phyloP scores from a whole-genome alignment of 306 rosid genomes.

The Glycine tomentella region DNA sequence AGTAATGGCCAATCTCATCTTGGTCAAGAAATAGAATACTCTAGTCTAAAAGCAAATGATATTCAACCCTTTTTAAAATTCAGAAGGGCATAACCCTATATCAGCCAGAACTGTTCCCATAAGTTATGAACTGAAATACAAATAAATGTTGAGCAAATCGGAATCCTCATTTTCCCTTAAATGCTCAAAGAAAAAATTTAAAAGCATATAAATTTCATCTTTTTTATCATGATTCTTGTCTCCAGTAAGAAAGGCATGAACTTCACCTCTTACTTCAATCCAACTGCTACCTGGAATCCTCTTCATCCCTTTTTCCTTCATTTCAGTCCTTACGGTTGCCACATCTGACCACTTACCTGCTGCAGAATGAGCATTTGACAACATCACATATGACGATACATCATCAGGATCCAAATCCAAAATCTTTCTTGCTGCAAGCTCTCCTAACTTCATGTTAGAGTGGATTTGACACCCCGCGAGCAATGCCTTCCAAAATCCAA shows the following conservation, averaged over 20 bases:
- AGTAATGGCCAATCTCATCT: conserved; percentile 8
- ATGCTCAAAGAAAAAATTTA: conserved; percentile 55
- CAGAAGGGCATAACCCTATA: neutral
- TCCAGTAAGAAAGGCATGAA: conserved; percentile 68
- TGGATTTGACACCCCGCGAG: conserved; percentile 95
- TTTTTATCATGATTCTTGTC: conserved; percentile 64
- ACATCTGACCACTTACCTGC: conserved; percentile 83
- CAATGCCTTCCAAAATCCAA: conserved; percentile 94
- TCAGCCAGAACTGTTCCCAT: conserved; percentile 9
- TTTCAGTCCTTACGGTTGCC: conserved; percentile 67
- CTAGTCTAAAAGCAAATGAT: conserved; percentile 18
- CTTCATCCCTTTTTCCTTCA: conserved; percentile 83
- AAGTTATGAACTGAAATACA: conserved; percentile 38
- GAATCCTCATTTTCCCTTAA: conserved; percentile 57
- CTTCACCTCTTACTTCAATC: conserved; percentile 76
- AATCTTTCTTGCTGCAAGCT: conserved; percentile 73
- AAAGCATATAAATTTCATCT: conserved; percentile 57
- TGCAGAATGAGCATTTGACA: conserved; percentile 89
- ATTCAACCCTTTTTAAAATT: conserved; percentile 24
- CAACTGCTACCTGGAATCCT: conserved; percentile 95
- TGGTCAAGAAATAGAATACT: conserved; percentile 9
- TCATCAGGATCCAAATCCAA: conserved; percentile 80
- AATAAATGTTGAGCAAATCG: conserved; percentile 47
- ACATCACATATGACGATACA: conserved; percentile 84
- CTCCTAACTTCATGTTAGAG: conserved; percentile 72